Percentiles rank a stretch among this genome's conserved stretches.
phyloP scores from a whole-genome alignment of 345 rosid species.

The Euphorbia tirucalli region DNA sequence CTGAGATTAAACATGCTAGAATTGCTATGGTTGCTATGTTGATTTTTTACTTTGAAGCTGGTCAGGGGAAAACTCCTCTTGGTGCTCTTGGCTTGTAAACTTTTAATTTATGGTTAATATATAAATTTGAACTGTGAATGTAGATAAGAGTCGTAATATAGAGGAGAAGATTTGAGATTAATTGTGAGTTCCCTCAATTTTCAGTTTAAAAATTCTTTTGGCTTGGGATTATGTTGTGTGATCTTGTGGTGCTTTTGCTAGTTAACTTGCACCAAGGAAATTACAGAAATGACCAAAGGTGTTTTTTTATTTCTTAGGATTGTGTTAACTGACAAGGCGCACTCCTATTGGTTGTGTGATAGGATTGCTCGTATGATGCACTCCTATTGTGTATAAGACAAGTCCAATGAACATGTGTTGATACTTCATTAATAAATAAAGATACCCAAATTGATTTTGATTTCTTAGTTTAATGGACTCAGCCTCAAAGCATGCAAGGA shows the following conservation, averaged over 20 bases:
- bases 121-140: background rate
- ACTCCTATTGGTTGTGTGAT: too few species aligned
- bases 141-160: conserved; percentile 11
- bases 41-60: conserved; percentile 93
- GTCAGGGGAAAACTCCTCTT: conserved; percentile 96
- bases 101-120: background rate
- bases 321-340: too few species aligned
- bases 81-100: conserved; percentile 90
- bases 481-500: too few species aligned
- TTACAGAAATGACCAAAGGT: too few species aligned
- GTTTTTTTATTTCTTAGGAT: too few species aligned
- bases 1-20: conserved; percentile 97
- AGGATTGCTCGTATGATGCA: too few species aligned
- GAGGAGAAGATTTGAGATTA: background rate
- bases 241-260: background rate
- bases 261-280: too few species aligned
- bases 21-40: conserved; percentile 94
- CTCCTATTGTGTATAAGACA: too few species aligned
- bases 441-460: too few species aligned
- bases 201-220: background rate
- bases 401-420: too few species aligned
- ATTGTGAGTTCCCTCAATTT: background rate
- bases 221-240: background rate
- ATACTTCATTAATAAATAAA: background rate
- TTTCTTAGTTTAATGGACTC: too few species aligned